Evolutionary conservation across 2,329 filamentous ascomycete genomes (phyloP).

Genomic region (Aspergillus oerlinghausenensis): DNA sequence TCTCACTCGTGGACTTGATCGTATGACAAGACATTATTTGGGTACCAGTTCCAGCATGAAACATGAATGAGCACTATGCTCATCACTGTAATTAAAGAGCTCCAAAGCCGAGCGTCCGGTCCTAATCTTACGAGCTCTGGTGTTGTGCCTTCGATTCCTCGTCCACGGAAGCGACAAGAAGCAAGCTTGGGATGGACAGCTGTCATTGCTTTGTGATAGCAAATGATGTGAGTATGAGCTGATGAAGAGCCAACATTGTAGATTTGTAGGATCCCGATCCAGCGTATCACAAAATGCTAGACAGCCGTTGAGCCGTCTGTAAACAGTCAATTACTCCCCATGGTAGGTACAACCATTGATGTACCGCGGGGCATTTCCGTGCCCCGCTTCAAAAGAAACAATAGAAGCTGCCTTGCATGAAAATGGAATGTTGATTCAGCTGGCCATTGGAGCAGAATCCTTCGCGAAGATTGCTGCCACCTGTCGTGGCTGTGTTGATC

Average conservation of each 20-base stretch:
- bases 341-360: neutral
- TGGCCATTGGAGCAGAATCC: conserved; percentile 5
- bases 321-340: neutral
- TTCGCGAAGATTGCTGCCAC: conserved; percentile 10
- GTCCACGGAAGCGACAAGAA: neutral
- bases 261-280: neutral
- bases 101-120: neutral
- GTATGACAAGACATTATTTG: neutral
- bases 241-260: neutral
- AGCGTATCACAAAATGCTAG: neutral
- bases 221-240: neutral
- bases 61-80: neutral
- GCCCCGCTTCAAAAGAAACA: conserved; percentile 5
- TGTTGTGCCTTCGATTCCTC: neutral
- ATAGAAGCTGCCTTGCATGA: conserved; percentile 12
- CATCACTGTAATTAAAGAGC: neutral
- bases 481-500: conserved; percentile 12
- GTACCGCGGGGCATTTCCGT: conserved; percentile 9
- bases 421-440: conserved; percentile 4
- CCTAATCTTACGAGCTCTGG: neutral
- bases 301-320: neutral
- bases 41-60: neutral
- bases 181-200: neutral
- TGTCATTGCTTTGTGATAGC: neutral
- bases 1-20: neutral